Evolutionary conservation across 1,284 basidiomycete species (phyloP).

Genomic region (Malassezia psittaci): DNA sequence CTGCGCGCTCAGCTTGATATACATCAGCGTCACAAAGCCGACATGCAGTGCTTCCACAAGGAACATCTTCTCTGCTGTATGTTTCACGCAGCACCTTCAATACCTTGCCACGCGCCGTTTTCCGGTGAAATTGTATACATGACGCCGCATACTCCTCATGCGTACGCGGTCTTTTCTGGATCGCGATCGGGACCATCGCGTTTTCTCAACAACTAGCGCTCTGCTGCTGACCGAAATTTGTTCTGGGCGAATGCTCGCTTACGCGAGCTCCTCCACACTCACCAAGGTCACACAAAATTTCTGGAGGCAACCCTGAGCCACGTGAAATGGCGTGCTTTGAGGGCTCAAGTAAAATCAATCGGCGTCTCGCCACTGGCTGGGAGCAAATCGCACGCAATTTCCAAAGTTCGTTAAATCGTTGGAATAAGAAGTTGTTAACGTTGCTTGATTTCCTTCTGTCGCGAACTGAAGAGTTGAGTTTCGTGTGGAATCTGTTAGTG

Average conservation of each 20-base stretch:
- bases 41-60: conserved; percentile 74
- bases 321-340: conserved; percentile 10
- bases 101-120: conserved; percentile 86
- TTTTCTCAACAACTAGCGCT: too few species aligned
- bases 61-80: conserved; percentile 84
- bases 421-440: too few species aligned
- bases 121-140: conserved; percentile 50
- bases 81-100: conserved; percentile 90
- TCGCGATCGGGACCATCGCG: conserved; percentile 33
- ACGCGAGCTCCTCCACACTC: background rate
- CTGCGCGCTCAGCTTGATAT: conserved; percentile 46
- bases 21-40: conserved; percentile 41
- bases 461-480: too few species aligned
- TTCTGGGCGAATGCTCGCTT: too few species aligned
- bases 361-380: background rate
- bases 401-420: background rate
- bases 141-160: conserved; percentile 25
- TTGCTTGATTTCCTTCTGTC: too few species aligned
- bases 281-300: too few species aligned
- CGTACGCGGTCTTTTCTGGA: conserved; percentile 38
- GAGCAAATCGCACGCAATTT: background rate
- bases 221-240: too few species aligned
- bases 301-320: background rate
- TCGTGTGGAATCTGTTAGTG: too few species aligned
- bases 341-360: background rate